These are phyloP conservation scores for Xylaria sp. DNA, from an alignment of 2,329 filamentous ascomycete species.

Conservation along the genomic window DNA sequence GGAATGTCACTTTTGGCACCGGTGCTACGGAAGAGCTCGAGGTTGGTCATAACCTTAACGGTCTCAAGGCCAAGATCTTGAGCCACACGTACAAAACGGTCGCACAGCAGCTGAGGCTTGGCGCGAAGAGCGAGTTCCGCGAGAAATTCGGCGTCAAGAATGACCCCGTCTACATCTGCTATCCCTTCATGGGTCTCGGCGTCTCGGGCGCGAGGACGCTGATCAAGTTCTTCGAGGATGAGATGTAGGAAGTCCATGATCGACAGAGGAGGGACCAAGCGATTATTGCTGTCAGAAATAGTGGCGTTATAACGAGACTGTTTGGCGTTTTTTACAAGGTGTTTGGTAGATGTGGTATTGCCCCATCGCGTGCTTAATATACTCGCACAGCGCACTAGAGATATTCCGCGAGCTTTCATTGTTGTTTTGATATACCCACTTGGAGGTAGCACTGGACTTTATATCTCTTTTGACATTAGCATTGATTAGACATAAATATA, in stretches of 20 bases:
- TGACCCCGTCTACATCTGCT: constrained; percentile 89
- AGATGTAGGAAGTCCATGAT: constrained; percentile 45
- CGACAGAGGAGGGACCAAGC: not conserved
- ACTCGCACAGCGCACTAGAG: constrained; percentile 16
- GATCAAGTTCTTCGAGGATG: constrained; percentile 87
- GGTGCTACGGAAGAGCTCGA: constrained; percentile 80
- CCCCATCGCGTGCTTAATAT: constrained; percentile 22
- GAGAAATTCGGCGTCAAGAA: constrained; percentile 89
- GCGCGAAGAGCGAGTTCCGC: constrained; percentile 88
- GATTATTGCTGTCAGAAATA: not conserved
- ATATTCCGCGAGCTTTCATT: constrained; percentile 3
- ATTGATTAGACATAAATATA: constrained; percentile 18
- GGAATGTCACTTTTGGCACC: constrained; percentile 84
- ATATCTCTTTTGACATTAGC: constrained; percentile 7
- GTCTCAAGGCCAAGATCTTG: constrained; percentile 82
- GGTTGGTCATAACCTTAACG: constrained; percentile 83
- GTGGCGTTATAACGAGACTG: constrained; percentile 5
- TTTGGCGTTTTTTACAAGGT: constrained; percentile 15
- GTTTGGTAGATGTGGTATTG: constrained; percentile 4
- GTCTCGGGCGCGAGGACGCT: constrained; percentile 86
- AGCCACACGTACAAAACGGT: constrained; percentile 81
- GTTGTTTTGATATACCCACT: constrained; percentile 33
- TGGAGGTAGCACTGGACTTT: constrained; percentile 25
- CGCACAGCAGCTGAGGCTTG: constrained; percentile 50
- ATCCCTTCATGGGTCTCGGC: constrained; percentile 86